Base-by-base conservation (phyloP, 1,284 basidiomycete species). In the Ceratobasidium sp. region DNA sequence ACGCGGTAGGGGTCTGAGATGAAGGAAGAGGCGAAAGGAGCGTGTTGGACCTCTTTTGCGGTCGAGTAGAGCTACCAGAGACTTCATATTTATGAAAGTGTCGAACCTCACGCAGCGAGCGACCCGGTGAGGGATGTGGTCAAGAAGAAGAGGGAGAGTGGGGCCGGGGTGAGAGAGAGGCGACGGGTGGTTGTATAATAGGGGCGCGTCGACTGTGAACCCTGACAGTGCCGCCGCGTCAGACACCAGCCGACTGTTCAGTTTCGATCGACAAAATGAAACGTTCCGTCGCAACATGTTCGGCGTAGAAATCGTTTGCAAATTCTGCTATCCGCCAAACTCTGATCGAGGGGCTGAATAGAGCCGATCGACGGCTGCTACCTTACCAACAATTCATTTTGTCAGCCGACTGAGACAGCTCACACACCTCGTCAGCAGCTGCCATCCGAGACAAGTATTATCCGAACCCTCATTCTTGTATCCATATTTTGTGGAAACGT, bases 11-110 rank as follows among this genome's bases (percentile, higher is more conserved):
- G 26, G 39, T n/a, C 9, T 12, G 39, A 30, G 43, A 48, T 36
- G 65, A 43, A 48, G 34, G 45, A n/a, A 53, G 41, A 16, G 30
- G 53, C 45, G 53, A 41, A 70, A 70, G 18, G 65, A 70, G 65
- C n/a, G 65, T 58, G 34, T 45, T 58, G 48, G 65, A 10, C n/a
- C 55, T 57, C 28, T 70, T 46, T 55, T 67, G 46, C 64, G 48
- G 23, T 67, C 64, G 28, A 70, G 65, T 16, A 70, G 55, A 58
- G 65, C 65, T 32, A 48, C 65, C 26, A 70, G 55, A 58, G 65
- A 70, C 53, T 70, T 70, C 65, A 70, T 70, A 18, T n/a, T n/a
- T n/a, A 34, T 26, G 28, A 70, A 43, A 70, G 39, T 10, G 26
- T 58, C 45, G 65, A 48, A 43, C 12, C 65, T 48, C 65, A 58